phyloP scores from a whole-genome alignment of 2,329 filamentous ascomycete species.

The Ophioceras dolichostomum region DNA sequence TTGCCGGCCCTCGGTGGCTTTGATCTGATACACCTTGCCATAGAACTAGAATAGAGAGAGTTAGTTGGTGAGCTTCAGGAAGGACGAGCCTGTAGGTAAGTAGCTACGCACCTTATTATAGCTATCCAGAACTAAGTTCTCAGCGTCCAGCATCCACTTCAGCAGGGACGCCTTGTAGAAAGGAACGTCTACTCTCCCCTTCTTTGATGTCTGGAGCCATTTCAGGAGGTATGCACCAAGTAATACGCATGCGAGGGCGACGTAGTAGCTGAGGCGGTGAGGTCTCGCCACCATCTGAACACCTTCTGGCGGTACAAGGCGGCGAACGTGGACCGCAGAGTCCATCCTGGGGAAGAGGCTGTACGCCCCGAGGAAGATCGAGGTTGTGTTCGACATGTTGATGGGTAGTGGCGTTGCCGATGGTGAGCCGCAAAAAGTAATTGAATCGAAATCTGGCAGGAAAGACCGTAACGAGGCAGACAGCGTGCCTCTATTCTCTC shows the following conservation, averaged over 20 bases:
- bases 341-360: conserved; percentile 10
- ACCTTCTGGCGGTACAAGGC: conserved; percentile 13
- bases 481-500: too few relatives aligned
- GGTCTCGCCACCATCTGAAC: conserved; percentile 15
- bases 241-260: conserved; percentile 22
- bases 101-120: conserved; percentile 27
- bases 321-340: conserved; percentile 10
- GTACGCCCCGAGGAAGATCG: conserved; percentile 8
- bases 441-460: too few relatives aligned
- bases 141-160: conserved; percentile 39
- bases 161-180: conserved; percentile 34
- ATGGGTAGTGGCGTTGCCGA: too few relatives aligned
- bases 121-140: conserved; percentile 32
- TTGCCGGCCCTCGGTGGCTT: conserved; percentile 35
- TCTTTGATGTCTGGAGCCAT: conserved; percentile 12
- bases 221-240: conserved; percentile 26
- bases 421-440: too few relatives aligned
- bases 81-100: not conserved
- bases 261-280: conserved; percentile 26
- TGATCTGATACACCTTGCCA: conserved; percentile 36
- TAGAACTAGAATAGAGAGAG: conserved; percentile 30
- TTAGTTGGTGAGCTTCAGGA: conserved; percentile 4
- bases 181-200: conserved; percentile 22
- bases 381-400: conserved; percentile 12
- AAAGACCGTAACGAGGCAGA: too few relatives aligned